Base-by-base conservation (phyloP, 441 rosid genomes). In the Cnidoscolus chayamansa region DNA sequence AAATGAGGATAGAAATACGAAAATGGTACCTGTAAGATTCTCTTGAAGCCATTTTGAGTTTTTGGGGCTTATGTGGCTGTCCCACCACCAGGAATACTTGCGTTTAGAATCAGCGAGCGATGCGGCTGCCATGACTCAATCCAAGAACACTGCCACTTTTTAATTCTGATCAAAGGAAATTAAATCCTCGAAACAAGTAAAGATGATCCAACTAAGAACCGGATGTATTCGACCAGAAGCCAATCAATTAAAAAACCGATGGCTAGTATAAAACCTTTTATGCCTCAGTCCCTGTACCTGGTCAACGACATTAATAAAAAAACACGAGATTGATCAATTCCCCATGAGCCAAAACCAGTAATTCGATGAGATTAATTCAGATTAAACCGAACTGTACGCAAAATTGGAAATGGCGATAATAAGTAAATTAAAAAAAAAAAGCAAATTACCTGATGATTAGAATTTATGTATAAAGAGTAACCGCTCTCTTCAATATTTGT, bases 81-180 rank as follows among this genome's bases (percentile, higher is more conserved):
- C 87, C 97, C 97, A 92, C 97, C 97, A 92, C 97, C 97, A 92
- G 43, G 97, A 90, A 74, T 90, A 89, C 82, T 72, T 85, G 48
- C 89, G 84, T 76, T 82, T 90, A 13, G 86, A 69, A 74, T 85
- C 87, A 4, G 81, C 81, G 5, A 66, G 72, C 16, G 72, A 73
- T 8, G 67, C 60, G 32, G 87, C 74, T 4, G 86, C 84, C 97
- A 93, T 91, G 64, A 73, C 76, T 76, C 65, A 72, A 73, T 71
- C 76, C 64, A 72, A 78, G 35, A 77, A 51, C 43, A 78, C 20
- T 40, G 45, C 66, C 70, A 43, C 50, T 70, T 72, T 72, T 70
- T 43, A 73, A 61, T 40, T 65, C 70, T 17, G 60, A 55, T 59
- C 45, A 54, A 40, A 31, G 57, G 15, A 63, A 53, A 63, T 19